Conservation (phyloP, 108 stramenopile genomes). For the Aurantiochytrium sp. region DNA sequence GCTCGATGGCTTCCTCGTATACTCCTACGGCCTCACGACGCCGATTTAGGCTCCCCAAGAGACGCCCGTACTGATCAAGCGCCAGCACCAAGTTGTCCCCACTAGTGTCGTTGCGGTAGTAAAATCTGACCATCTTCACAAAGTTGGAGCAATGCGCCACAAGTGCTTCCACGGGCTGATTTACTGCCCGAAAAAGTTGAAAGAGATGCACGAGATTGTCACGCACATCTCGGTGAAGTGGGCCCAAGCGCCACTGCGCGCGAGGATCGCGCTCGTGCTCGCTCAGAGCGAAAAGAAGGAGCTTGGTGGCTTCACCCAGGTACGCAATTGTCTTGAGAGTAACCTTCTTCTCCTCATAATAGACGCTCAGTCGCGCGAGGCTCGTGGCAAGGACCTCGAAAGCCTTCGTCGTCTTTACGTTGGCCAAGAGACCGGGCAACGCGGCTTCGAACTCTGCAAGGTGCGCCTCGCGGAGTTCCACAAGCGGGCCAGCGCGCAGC, state of each 20-base stretch:
- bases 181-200: neutral
- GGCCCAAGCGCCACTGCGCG: neutral
- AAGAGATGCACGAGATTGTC: neutral
- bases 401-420: neutral
- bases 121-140: slow-evolving; percentile 3
- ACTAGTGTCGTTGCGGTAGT: neutral
- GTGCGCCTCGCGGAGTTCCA: neutral
- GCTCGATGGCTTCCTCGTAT: neutral
- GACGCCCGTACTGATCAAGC: neutral
- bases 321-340: neutral
- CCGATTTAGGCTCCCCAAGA: neutral
- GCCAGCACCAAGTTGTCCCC: neutral
- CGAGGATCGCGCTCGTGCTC: neutral
- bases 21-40: neutral
- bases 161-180: neutral
- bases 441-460: neutral
- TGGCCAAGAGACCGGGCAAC: neutral
- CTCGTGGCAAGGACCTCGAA: neutral
- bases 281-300: neutral
- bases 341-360: neutral
- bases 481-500: neutral
- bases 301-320: neutral
- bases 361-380: neutral
- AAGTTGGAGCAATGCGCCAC: neutral
- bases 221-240: neutral